Conservation (phyloP, 2,329 filamentous ascomycete genomes). For the Cladophialophora chaetospira region DNA sequence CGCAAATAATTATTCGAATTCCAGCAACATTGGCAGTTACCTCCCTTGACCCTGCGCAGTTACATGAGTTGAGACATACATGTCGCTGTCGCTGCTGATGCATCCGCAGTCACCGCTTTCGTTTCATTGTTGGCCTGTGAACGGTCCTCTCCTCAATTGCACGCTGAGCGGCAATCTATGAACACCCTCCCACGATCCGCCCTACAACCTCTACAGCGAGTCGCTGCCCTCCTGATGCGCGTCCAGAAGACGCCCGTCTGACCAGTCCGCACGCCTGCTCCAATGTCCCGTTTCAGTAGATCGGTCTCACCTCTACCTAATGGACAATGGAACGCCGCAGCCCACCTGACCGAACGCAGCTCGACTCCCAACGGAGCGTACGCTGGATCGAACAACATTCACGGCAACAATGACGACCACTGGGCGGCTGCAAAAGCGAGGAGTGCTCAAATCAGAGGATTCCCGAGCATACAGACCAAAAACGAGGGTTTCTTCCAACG, state of each 20-base stretch:
- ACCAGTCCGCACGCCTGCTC: slow-evolving; percentile 44
- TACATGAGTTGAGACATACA: not conserved
- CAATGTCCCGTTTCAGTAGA: slow-evolving; percentile 83
- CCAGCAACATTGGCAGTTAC: not conserved
- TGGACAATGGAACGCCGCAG: slow-evolving; percentile 86
- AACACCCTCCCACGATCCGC: too few relatives aligned
- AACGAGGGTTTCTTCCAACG: slow-evolving; percentile 86
- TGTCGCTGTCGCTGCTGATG: slow-evolving; percentile 7
- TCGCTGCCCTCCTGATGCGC: slow-evolving; percentile 4
- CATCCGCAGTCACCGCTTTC: not conserved
- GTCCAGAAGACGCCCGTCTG: not conserved
- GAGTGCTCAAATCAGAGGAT: slow-evolving; percentile 71
- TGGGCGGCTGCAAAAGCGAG: slow-evolving; percentile 84
- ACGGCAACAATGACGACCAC: slow-evolving; percentile 60
- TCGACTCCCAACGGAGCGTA: slow-evolving; percentile 63
- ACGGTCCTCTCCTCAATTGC: not conserved
- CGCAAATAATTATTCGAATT: slow-evolving; percentile 1
- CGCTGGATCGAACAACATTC: slow-evolving; percentile 50
- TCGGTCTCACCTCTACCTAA: slow-evolving; percentile 82
- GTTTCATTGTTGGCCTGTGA: not conserved
- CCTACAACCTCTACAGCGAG: slow-evolving; percentile 7
- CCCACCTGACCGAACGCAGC: slow-evolving; percentile 71
- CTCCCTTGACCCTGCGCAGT: not conserved
- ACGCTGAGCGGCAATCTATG: too few relatives aligned
- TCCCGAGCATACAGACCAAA: slow-evolving; percentile 76